These are phyloP conservation scores for Cichorium intybus DNA, from an alignment of 140 eudicot genomes.

Conservation along the genomic window DNA sequence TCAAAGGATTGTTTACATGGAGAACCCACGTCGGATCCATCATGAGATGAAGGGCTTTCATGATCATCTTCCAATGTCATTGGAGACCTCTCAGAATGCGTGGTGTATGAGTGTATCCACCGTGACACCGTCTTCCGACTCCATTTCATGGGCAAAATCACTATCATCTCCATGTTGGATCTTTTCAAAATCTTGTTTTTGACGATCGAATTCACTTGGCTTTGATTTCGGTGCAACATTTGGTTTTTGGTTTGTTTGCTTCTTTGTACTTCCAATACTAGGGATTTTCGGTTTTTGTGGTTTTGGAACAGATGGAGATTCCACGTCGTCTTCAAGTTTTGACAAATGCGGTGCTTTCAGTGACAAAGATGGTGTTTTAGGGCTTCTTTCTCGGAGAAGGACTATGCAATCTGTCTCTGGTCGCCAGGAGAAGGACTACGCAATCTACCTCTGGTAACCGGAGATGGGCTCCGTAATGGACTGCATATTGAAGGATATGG, in stretches of 20 bases:
- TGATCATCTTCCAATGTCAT: constrained; percentile 14
- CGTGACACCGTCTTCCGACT: constrained; percentile 22
- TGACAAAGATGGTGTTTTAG: constrained; percentile 3
- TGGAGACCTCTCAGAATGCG: constrained; percentile 14
- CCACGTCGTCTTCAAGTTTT: constrained; percentile 11
- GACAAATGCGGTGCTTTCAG: constrained; percentile 20
- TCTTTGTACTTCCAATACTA: constrained; percentile 13
- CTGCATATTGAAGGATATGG: constrained; percentile 25
- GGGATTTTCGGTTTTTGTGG: constrained; percentile 19
- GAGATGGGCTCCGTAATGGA: constrained; percentile 4
- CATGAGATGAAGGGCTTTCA: not conserved
- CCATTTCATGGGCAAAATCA: constrained; percentile 5
- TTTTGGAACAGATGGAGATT: constrained; percentile 33
- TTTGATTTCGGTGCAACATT: constrained; percentile 19
- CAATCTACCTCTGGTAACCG: not conserved
- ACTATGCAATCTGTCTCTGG: constrained; percentile 10
- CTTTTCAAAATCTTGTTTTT: constrained; percentile 15
- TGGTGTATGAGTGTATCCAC: no score
- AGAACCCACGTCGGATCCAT: constrained; percentile 13
- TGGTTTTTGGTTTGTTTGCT: constrained; percentile 5
- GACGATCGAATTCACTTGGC: constrained; percentile 3
- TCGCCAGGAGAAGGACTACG: constrained; percentile 7
- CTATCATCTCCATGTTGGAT: constrained; percentile 22
- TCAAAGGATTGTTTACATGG: not conserved
- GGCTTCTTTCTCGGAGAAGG: constrained; percentile 25